Conservation (phyloP, 2,329 filamentous ascomycete genomes). For the Stachybotrys chlorohalonatus region DNA sequence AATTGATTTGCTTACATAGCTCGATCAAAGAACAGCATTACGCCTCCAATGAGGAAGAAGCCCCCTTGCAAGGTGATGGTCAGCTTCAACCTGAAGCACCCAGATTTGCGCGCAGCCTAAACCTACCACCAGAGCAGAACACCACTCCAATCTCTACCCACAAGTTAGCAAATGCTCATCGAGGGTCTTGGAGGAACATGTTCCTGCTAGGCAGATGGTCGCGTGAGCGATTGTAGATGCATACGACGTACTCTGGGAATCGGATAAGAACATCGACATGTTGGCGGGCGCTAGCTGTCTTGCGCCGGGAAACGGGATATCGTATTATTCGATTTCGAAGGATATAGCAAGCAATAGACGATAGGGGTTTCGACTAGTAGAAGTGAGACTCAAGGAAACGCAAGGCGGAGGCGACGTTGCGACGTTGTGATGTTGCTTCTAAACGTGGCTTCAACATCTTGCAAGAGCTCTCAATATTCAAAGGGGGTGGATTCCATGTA, state of each 20-base stretch:
- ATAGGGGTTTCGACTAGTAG: not conserved
- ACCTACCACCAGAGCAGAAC: conserved; percentile 94
- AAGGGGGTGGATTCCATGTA: not conserved
- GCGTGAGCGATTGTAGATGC: conserved; percentile 10
- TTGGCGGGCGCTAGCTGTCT: conserved; percentile 6
- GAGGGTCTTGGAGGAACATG: not conserved
- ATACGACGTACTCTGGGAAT: conserved; percentile 73
- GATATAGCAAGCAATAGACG: no score
- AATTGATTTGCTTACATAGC: conserved; percentile 59
- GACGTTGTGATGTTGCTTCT: not conserved
- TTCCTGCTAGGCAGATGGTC: not conserved
- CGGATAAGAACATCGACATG: conserved; percentile 87
- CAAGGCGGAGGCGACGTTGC: not conserved
- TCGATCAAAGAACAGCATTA: conserved; percentile 95
- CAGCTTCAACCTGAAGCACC: conserved; percentile 12
- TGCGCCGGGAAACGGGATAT: no score
- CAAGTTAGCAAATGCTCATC: conserved; percentile 17
- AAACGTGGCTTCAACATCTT: not conserved
- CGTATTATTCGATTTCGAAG: no score
- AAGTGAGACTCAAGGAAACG: not conserved
- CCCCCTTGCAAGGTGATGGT: conserved; percentile 50
- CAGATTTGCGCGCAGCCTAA: conserved; percentile 12
- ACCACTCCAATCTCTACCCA: conserved; percentile 85
- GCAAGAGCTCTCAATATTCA: not conserved
- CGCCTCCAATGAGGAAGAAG: conserved; percentile 88